Base-by-base conservation (phyloP, 1,284 basidiomycete species). In the Sporisorium scitamineum region DNA sequence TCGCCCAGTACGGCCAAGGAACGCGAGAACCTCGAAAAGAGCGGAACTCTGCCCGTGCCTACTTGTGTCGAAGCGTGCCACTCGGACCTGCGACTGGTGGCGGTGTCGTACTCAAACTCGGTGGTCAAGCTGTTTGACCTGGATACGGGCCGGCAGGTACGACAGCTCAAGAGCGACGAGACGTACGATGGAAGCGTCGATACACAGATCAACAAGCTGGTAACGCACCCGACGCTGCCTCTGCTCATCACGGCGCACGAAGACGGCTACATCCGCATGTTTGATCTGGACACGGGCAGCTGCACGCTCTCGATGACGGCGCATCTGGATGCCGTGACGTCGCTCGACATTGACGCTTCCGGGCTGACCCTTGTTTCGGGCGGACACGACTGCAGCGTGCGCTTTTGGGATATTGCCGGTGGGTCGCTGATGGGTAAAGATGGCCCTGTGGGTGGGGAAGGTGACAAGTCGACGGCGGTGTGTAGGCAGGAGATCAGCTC, bases 391-490 rank as follows among this genome's bases (percentile, higher is more conserved):
- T 95, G 95, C 84, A 95, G 94, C 20, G 88, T 95, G 48, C 92
- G 96, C 24, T 93, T 97, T 87, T 99, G 96, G 97, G 94, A 97
- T 86, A 87, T 97, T 61, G 89, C 93, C n/a, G 68, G 63, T 44
- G 92, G 62, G 6, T 61, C 61, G 51, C 51, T 70, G 58, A 47
- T 50, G 24, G 66, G 54, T 22, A 61, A 61, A 26, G 67, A 67
- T 11, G 61, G 54, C 2, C 20, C 47, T 1, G 56, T 52, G 27
- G 48, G 56, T 2, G 54, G 24, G 1, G 57, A 55, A n/a, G 65
- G 39, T 0, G 61, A 52, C 16, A 50, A 54, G 39, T 34, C 61
- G 52, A 85, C 83, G 41, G 83, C 87, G 61, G 86, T 86, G 5
- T 97, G 94, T 85, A 88, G 95, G 31, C 96, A 98, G 84, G 97